A percentile compares a stretch with the other conserved stretches of the same genome.
Evolutionary conservation across 108 stramenopile species (phyloP).

Genomic region (Nitzschia palea): DNA sequence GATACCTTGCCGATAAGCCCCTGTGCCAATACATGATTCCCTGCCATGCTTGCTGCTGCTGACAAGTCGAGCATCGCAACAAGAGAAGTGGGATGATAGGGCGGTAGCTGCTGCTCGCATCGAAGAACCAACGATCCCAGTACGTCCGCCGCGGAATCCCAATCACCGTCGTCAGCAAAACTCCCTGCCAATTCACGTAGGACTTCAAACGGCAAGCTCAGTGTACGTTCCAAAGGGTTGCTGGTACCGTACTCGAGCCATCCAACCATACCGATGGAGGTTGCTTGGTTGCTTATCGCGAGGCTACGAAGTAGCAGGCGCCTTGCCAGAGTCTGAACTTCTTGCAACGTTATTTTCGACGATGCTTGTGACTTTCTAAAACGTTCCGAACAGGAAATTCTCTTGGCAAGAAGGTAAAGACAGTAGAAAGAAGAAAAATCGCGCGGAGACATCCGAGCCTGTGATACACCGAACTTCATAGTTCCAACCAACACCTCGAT

Average conservation of each 20-base stretch:
- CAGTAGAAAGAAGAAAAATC: slow-evolving; percentile 39
- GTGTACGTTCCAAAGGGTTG: slow-evolving; percentile 31
- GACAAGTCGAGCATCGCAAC: slow-evolving; percentile 43
- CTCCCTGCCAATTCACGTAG: slow-evolving; percentile 25
- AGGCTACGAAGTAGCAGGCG: slow-evolving; percentile 25
- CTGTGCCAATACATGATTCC: slow-evolving; percentile 8
- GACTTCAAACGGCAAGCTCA: slow-evolving; percentile 32
- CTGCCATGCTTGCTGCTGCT: slow-evolving; percentile 13
- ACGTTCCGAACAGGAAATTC: not conserved
- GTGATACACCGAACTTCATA: slow-evolving; percentile 3
- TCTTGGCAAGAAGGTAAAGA: slow-evolving; percentile 23
- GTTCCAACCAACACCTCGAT: not conserved
- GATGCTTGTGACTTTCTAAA: not conserved
- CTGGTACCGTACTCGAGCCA: slow-evolving; percentile 50
- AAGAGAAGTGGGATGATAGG: slow-evolving; percentile 36
- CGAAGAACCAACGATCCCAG: slow-evolving; percentile 33
- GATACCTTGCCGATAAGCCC: slow-evolving; percentile 11
- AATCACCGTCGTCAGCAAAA: slow-evolving; percentile 29
- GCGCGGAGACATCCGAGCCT: slow-evolving; percentile 24
- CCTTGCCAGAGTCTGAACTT: slow-evolving; percentile 8
- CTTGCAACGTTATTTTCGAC: not conserved
- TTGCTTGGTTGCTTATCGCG: slow-evolving; percentile 42
- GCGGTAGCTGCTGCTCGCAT: slow-evolving; percentile 36
- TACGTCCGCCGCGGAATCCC: slow-evolving; percentile 33
- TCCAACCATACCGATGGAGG: slow-evolving; percentile 46